These are phyloP conservation scores for Penicillium sp. DNA, from an alignment of 2,329 filamentous ascomycete species.

Conservation along the genomic window DNA sequence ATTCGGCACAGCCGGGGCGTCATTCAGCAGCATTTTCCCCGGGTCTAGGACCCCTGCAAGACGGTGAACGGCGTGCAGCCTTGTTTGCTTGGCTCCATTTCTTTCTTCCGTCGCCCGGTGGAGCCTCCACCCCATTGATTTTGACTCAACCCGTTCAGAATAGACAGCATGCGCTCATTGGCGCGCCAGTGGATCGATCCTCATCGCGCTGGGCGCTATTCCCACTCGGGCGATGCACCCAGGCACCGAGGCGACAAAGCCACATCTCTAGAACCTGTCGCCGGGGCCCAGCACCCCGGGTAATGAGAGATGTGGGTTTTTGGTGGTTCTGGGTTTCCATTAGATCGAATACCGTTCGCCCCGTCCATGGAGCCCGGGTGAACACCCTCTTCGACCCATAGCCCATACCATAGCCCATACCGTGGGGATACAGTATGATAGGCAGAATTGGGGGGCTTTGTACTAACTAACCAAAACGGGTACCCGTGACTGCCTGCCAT, in stretches of 20 bases:
- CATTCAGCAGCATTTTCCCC: constrained; percentile 9
- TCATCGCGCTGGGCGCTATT: not conserved
- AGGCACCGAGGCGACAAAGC: constrained; percentile 14
- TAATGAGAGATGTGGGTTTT: constrained; percentile 11
- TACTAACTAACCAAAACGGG: constrained; percentile 11
- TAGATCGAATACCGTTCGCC: not conserved
- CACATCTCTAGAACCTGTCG: constrained; percentile 9
- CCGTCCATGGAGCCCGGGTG: constrained; percentile 11
- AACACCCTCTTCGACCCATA: constrained; percentile 2
- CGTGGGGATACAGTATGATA: not conserved
- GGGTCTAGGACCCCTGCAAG: constrained; percentile 3
- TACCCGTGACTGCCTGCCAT: constrained; percentile 9
- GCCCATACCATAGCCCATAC: too few species aligned
- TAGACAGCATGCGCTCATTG: not conserved
- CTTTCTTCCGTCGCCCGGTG: constrained; percentile 3
- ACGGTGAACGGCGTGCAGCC: constrained; percentile 22
- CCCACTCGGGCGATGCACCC: constrained; percentile 10
- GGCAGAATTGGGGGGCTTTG: constrained; percentile 22
- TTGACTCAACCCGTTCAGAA: constrained; percentile 19
- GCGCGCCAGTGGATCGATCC: constrained; percentile 8
- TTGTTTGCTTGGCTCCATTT: constrained; percentile 2
- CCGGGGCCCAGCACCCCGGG: constrained; percentile 11
- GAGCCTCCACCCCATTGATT: not conserved
- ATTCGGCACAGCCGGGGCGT: constrained; percentile 15
- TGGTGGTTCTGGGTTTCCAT: not conserved